Base-by-base conservation (phyloP, 73 alveolate genomes). In the Tetrahymena thermophila region DNA sequence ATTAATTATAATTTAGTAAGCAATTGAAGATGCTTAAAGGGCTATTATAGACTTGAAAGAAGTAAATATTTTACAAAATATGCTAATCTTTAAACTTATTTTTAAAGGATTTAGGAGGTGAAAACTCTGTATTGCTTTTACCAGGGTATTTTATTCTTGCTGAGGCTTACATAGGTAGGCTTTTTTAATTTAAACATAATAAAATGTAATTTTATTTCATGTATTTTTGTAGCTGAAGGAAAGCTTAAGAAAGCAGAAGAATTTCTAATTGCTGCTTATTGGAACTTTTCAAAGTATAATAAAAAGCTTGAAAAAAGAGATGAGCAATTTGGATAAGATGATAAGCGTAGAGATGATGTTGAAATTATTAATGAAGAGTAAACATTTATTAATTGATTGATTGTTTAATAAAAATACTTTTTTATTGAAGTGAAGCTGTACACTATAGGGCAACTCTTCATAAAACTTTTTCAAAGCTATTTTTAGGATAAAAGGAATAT, bases 91-190 rank as follows among this genome's bases (percentile, higher is more conserved):
- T 25, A 71, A 28, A 1, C 11, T 15, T 71, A 3, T 71, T 28
- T 5, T 23, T 1, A 71, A 71, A 71, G 85, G 93, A 43, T 55
- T 89, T 95, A 56, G 97, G 97, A 50, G 98, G 97, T 10, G 99
- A 98, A 94, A 95, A 94, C 58, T 96, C 98, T 34, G 97, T 98
- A 25, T 97, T 96, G 57, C 94, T 98, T 21, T 97, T 98, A 3
- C 99, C 99, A 34, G 98, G 98, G n/a, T 98, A 96, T 83, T 98
- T 97, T 95, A 97, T 98, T 56, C 96, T 96, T 35, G 99, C 99
- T 7, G 99, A 98, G 50, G 98, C 98, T 34, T 89, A 89, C 40
- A 71, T 71, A 5, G 89, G 89, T 71, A n/a, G 0, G 23, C 16
- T 19, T 71, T 23, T 58, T 23, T 1, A 19, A 31, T 31, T 14